Base-by-base conservation (phyloP, 345 rosid genomes). In the Lagerstroemia speciosa region DNA sequence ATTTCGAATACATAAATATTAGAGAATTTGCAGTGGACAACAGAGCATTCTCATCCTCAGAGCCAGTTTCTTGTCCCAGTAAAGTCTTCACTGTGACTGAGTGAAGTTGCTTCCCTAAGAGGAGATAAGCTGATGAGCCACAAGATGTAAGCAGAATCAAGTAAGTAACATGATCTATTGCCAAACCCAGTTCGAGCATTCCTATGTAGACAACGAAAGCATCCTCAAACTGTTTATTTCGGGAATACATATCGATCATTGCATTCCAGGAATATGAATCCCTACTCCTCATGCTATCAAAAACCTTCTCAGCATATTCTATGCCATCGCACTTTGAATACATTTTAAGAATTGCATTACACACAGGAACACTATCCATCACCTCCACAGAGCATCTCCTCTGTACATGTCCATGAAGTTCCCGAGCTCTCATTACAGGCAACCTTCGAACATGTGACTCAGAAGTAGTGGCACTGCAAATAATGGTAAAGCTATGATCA, bases 1-100 rank as follows among this genome's bases (percentile, higher is more conserved):
- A 71, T 67, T 63, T 71, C 0, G 68, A 71, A 62, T 71, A 63
- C 75, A 71, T 71, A 57, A 64, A 64, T 36, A 75, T 38, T 34
- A 75, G 70, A 22, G 74, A 70, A 24, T 73, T 71, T 5, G 53
- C 58, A 12, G 29, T 53, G 8, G 60, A 53, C 29, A 53, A 53
- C 29, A n/a, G 29, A 53, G 60, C 29, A 24, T 53, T n/a, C 60
- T 53, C 60, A 53, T 53, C n/a, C n/a, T 7, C 60, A 53, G 60
- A 53, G 29, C 14, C 60, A 53, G 60, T 48, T 20, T 48, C n/a
- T 48, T 48, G 53, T 20, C 53, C 53, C 7, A 2, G 29, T 22
- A 24, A 1, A 53, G 60, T n/a, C 60, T 53, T 53, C 24, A 24
- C 2, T 12, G 37, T 62, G 65, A 33, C 15, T n/a, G 65, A 29